Evolutionary conservation across 164 flowering plant genomes (phyloP), one percentile per base, ranked within the genome.

Genomic region (Macadamia integrifolia): DNA sequence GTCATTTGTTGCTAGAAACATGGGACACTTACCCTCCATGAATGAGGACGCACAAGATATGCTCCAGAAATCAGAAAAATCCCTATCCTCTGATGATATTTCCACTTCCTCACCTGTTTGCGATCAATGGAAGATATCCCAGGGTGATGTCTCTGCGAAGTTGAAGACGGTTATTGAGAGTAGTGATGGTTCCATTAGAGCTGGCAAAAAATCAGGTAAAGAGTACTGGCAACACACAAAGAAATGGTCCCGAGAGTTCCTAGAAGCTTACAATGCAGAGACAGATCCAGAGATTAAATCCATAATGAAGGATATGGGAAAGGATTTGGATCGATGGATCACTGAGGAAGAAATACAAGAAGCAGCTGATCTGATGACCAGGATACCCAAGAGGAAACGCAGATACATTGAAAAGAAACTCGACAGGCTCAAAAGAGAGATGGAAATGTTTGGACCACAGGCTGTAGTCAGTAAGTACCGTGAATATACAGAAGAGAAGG

Each of bases 171-270:
- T 88, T 15, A 86, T 93, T 71, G 88, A 93, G 76, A 60, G 88
- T 64, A 91, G 97, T 80, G 96, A 90, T 80, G 97, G 95, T 31
- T 88, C 96, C 62, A 70, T 72, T 18, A 87, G 76, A 75, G 71
- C 87, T 68, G 97, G 93, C 35, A 93, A 85, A 74, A 91, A 83
- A 78, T 76, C 84, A 56, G 97, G 95, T 32, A 90, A 87, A 79
- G 98, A 93, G 77, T 89, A 71, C 73, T 93, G 98, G 98, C 86
- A 91, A 75, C 96, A 93, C 79, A 93, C 95, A 6, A 93, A 93
- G 81, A 93, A 91, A 81, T 90, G 93, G 96, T 82, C 95, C 35
- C 88, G 77, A 30, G 93, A 85, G 35, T 91, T 91, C 71, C 65
- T 88, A 68, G 92, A 93, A 53, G 78, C 80, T 62, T 93, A 90